phyloP scores from a whole-genome alignment of 2,329 filamentous ascomycete species.

The Acephala macrosclerotiorum region DNA sequence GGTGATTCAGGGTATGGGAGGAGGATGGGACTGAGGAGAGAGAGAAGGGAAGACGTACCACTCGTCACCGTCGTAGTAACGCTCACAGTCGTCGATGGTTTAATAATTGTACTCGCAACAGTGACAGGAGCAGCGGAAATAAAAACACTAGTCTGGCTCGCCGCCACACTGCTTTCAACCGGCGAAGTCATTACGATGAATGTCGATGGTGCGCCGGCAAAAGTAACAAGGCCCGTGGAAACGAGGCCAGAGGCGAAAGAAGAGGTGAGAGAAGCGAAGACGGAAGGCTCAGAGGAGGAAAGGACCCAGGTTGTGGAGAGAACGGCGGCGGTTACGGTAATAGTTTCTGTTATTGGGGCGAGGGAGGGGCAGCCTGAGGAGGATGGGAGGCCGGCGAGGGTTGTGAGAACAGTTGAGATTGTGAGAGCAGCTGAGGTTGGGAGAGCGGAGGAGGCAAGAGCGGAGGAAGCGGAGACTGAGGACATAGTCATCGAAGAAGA shows the following conservation, averaged over 20 bases:
- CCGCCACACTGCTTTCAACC: no score
- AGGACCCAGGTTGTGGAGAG: neutral
- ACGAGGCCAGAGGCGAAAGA: no score
- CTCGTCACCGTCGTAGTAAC: neutral
- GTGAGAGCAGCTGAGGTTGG: neutral
- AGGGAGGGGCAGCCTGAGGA: neutral
- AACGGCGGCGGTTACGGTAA: neutral
- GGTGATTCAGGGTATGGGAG: slow-evolving; percentile 13
- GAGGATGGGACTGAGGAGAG: neutral
- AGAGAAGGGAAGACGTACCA: neutral
- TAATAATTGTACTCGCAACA: no score
- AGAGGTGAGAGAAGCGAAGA: neutral
- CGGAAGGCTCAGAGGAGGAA: neutral
- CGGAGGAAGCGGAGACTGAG: neutral
- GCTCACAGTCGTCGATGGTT: no score
- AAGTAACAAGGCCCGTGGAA: no score
- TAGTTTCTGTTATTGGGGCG: neutral
- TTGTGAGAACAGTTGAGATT: neutral
- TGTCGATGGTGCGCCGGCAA: no score
- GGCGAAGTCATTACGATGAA: no score
- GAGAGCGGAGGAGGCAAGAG: neutral
- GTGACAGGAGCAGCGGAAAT: no score
- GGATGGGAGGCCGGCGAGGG: neutral
- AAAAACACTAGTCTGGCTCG: no score
- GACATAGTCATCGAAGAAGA: no score